Evolutionary conservation across 73 alveolate genomes (phyloP).

Genomic region (Paramecium bursaria): DNA sequence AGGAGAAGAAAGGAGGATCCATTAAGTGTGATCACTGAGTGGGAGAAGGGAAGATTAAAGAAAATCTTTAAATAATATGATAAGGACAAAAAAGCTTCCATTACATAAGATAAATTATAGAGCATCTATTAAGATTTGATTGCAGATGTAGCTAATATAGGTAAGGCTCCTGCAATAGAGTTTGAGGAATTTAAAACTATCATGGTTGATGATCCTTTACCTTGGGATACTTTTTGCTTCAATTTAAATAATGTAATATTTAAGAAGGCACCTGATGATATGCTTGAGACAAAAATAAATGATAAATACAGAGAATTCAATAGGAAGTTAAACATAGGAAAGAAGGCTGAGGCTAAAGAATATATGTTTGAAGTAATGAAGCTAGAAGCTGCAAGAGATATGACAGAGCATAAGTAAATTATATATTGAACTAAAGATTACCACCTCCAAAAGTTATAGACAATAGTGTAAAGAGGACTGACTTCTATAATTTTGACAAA

Average conservation of each 20-base stretch:
- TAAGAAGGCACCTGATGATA: slow-evolving; percentile 73
- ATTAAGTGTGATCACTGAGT: slow-evolving; percentile 79
- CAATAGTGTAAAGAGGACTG: slow-evolving; percentile 38
- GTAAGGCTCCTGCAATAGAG: slow-evolving; percentile 82
- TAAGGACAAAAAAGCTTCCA: slow-evolving; percentile 86
- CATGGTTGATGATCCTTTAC: slow-evolving; percentile 73
- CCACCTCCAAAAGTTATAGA: not conserved
- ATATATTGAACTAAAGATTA: not conserved
- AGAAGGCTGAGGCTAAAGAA: slow-evolving; percentile 80
- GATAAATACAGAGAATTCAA: slow-evolving; percentile 76
- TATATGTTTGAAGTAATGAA: slow-evolving; percentile 78
- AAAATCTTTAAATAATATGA: slow-evolving; percentile 89
- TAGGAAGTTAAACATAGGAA: slow-evolving; percentile 83
- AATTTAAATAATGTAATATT: slow-evolving; percentile 76
- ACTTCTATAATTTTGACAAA: slow-evolving; percentile 58
- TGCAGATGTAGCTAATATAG: slow-evolving; percentile 80
- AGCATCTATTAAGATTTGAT: slow-evolving; percentile 72
- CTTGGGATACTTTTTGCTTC: slow-evolving; percentile 82
- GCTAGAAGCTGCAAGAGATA: slow-evolving; percentile 77
- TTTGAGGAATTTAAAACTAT: slow-evolving; percentile 70
- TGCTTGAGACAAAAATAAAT: slow-evolving; percentile 72
- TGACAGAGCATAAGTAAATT: slow-evolving; percentile 25
- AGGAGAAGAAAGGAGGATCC: slow-evolving; percentile 80
- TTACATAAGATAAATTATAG: slow-evolving; percentile 83
- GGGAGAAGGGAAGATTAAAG: slow-evolving; percentile 94